These are phyloP conservation scores for Podila epicladia DNA, from an alignment of 192 early-diverging fungal genomes.

Conservation along the genomic window DNA sequence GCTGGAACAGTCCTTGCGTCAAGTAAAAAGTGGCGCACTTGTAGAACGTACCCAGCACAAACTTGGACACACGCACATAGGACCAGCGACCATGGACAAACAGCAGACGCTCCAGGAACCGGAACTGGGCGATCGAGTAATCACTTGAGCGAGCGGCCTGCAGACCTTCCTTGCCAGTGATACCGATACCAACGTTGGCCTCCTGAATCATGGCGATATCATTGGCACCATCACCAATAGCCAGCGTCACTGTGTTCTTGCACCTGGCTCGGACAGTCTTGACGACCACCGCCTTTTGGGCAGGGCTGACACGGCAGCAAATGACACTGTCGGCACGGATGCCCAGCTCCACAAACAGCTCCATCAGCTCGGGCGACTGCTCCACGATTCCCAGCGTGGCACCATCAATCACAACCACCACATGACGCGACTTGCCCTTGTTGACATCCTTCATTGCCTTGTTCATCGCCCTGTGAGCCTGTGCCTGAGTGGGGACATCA, in stretches of 20 bases:
- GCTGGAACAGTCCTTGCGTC: constrained; percentile 80
- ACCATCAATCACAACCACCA: constrained; percentile 59
- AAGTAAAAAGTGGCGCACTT: constrained; percentile 86
- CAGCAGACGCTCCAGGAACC: constrained; percentile 80
- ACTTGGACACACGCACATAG: constrained; percentile 83
- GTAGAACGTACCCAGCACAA: constrained; percentile 89
- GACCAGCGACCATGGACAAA: constrained; percentile 92
- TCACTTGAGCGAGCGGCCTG: constrained; percentile 89
- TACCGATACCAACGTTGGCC: constrained; percentile 93
- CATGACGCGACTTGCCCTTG: constrained; percentile 46
- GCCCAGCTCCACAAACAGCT: constrained; percentile 77
- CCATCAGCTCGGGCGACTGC: constrained; percentile 58
- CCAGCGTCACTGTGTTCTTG: constrained; percentile 69
- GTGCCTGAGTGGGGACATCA: constrained; percentile 48
- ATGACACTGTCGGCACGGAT: constrained; percentile 83
- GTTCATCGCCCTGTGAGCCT: constrained; percentile 45
- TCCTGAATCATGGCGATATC: constrained; percentile 97
- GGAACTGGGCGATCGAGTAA: constrained; percentile 93
- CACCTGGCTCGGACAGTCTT: constrained; percentile 65
- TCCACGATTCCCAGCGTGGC: constrained; percentile 58
- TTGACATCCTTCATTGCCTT: constrained; percentile 52
- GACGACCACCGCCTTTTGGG: constrained; percentile 92
- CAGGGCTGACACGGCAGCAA: constrained; percentile 90
- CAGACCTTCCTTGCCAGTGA: constrained; percentile 88
- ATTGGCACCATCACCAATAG: constrained; percentile 95